These are phyloP conservation scores for Ceratorhiza oryzae-sativae DNA, from an alignment of 1,284 basidiomycete genomes.

Conservation along the genomic window DNA sequence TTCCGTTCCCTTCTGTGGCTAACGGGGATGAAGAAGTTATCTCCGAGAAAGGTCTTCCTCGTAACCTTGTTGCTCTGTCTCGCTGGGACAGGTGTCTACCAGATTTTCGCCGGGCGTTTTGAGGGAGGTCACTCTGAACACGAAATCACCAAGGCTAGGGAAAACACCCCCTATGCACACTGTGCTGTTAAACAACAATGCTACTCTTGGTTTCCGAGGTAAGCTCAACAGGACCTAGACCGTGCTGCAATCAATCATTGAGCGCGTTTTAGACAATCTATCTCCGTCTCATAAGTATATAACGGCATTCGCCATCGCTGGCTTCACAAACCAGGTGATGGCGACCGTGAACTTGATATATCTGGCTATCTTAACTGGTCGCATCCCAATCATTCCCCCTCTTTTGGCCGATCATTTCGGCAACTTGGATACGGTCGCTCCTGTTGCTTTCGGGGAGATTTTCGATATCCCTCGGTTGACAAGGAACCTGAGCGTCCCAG, in stretches of 20 bases:
- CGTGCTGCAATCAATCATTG: too few relatives aligned
- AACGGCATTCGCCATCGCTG: constrained; percentile 33
- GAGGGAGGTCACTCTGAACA: too few relatives aligned
- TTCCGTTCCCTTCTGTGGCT: too few relatives aligned
- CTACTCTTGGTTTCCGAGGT: constrained; percentile 21
- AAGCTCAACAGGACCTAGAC: not conserved
- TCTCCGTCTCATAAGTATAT: constrained; percentile 25
- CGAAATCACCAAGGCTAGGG: too few relatives aligned
- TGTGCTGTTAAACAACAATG: constrained; percentile 1
- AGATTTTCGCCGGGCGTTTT: too few relatives aligned
- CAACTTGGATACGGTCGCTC: not conserved
- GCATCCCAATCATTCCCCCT: constrained; percentile 67
- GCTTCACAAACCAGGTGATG: constrained; percentile 34
- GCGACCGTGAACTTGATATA: constrained; percentile 58
- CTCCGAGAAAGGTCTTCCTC: too few relatives aligned
- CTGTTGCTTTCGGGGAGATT: constrained; percentile 15
- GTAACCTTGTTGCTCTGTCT: too few relatives aligned
- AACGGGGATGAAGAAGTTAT: too few relatives aligned
- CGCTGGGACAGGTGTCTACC: too few relatives aligned
- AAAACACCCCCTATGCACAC: too few relatives aligned
- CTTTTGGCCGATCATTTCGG: constrained; percentile 73
- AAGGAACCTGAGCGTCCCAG: constrained; percentile 10
- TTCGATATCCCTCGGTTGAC: constrained; percentile 36
- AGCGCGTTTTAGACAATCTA: constrained; percentile 36
- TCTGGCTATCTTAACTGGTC: constrained; percentile 64